Evolutionary conservation across 805 yeast species (phyloP).

Genomic region (Wickerhamomyces bovis): DNA sequence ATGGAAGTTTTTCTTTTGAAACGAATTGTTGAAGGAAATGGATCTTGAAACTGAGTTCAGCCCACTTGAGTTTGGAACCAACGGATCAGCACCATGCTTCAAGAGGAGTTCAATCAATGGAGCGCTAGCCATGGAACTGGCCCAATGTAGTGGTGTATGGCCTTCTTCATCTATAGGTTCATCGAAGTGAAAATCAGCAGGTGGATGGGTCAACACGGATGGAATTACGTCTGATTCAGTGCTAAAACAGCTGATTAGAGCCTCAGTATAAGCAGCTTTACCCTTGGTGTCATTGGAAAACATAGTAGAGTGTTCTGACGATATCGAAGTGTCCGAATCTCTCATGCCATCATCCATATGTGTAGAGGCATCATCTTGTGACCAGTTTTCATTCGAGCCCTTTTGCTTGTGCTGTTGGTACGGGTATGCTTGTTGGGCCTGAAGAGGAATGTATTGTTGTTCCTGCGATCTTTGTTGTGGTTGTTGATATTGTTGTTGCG

Average conservation of each 20-base stretch:
- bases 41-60: conserved; percentile 66
- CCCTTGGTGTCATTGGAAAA: conserved; percentile 5
- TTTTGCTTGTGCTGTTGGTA: conserved; percentile 23
- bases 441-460: conserved; percentile 17
- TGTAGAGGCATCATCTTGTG: conserved; percentile 27
- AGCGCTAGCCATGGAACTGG: conserved; percentile 70
- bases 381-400: conserved; percentile 25
- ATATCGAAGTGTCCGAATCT: conserved; percentile 36
- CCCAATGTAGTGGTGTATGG: conserved; percentile 82
- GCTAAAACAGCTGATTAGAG: conserved; percentile 45
- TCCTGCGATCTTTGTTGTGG: conserved; percentile 18
- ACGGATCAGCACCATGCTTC: conserved; percentile 56
- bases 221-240: conserved; percentile 29
- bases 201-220: conserved; percentile 44
- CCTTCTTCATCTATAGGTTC: conserved; percentile 75
- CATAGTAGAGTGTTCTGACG: conserved; percentile 29
- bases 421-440: conserved; percentile 16
- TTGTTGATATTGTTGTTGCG: conserved; percentile 21
- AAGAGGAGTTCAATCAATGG: conserved; percentile 51
- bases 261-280: conserved; percentile 33
- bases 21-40: conserved; percentile 67
- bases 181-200: conserved; percentile 57
- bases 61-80: conserved; percentile 48
- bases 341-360: conserved; percentile 27
- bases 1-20: conserved; percentile 53